Evolutionary conservation across 371 early-diverging fungal genomes (phyloP), one percentile per base, ranked within the genome.

Genomic region (Mucor racemosus): DNA sequence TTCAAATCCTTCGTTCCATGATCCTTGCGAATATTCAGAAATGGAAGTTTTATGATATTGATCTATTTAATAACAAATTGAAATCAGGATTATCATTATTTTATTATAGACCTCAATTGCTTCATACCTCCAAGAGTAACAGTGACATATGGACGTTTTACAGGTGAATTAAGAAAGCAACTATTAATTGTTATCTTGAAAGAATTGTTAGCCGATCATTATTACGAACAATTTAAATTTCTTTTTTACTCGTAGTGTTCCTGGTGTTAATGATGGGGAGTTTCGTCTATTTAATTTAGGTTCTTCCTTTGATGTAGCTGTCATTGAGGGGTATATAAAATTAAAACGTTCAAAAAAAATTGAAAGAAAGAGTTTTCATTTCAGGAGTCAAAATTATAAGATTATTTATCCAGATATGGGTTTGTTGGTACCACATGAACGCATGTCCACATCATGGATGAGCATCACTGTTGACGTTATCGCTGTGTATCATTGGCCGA

Each of bases 1-100:
- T 66, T 92, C 90, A 59, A 92, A 92, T 0, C 85, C 82, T 68
- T 90, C 90, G 71, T 87, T 86, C 92, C 92, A 92, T 56, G 78
- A 73, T 33, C 90, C 89, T 39, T 84, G 78, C 13, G 81, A 60
- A 21, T 75, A 64, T 50, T 86, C 84, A 7, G 88, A 84, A 31
- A 84, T 81, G 5, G 91, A 85, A 0, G 92, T 89, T 64, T 85
- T 86, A 69, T 78, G 87, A 10, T 71, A 67, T 72, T 90, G 91
- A 67, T 92, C 91, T 86, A 63, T 19, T 14, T 19, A 7, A 13
- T 15, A 13, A 26, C 26, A 26, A 26, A 26, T 26, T 26, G 26
- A 26, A 26, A 26, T 26, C 26, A 26, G 26, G 1, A 26, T 26
- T 26, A 3, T 26, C 26, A 26, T 26, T 26, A 26, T 3, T 26